A percentile compares a stretch with the other conserved stretches of the same genome.
Conservation (phyloP, 2,329 filamentous ascomycete genomes). For the Fusarium proliferatum region DNA sequence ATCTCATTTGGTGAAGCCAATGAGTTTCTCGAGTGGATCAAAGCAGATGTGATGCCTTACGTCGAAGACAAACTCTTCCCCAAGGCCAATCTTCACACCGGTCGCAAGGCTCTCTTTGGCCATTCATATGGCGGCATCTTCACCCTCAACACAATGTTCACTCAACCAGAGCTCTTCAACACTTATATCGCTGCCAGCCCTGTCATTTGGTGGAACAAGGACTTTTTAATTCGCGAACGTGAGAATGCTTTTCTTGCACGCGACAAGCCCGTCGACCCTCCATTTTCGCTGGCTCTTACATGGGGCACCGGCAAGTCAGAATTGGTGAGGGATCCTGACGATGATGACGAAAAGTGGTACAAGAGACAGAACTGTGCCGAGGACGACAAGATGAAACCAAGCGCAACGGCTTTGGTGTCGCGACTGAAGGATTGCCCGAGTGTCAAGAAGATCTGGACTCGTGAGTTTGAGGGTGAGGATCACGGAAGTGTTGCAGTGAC, state of each 20-base stretch:
- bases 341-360: conserved; percentile 47
- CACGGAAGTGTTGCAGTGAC: conserved; percentile 39
- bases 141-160: conserved; percentile 57
- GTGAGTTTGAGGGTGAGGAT: conserved; percentile 45
- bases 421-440: conserved; percentile 33
- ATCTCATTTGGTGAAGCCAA: conserved; percentile 55
- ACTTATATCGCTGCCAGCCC: conserved; percentile 59
- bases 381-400: conserved; percentile 39
- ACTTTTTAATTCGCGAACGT: conserved; percentile 52
- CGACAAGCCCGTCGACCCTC: conserved; percentile 18
- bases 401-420: conserved; percentile 25
- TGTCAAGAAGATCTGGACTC: conserved; percentile 35
- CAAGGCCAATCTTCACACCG: conserved; percentile 46
- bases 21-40: conserved; percentile 57
- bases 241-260: conserved; percentile 42
- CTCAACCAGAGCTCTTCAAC: conserved; percentile 54
- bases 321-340: conserved; percentile 42
- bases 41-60: conserved; percentile 52
- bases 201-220: conserved; percentile 59
- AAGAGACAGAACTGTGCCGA: conserved; percentile 42
- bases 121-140: conserved; percentile 64
- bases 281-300: conserved; percentile 50
- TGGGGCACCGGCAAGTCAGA: conserved; percentile 48
- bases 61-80: conserved; percentile 44
- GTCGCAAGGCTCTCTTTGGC: conserved; percentile 58